Evolutionary conservation across 495 filamentous ascomycete species (phyloP).

Genomic region (Aspergillus bridgeri): DNA sequence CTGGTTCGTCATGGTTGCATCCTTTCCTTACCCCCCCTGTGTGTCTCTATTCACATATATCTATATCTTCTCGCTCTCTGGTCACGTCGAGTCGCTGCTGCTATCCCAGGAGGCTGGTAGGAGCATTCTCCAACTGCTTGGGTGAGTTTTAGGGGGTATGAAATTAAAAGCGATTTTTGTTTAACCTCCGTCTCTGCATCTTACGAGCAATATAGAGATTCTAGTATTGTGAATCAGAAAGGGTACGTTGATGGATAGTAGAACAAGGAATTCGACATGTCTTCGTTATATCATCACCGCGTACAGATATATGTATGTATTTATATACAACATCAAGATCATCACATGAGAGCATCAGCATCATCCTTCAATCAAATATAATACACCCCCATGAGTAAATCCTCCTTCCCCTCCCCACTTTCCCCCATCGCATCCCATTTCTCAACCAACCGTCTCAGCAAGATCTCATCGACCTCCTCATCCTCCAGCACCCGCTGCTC

Average conservation of each 20-base stretch:
- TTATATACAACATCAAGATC: no score
- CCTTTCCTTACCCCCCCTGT: not conserved
- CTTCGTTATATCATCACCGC: no score
- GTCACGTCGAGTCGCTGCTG: not conserved
- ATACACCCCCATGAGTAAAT: slow-evolving; percentile 16
- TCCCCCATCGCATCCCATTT: not conserved
- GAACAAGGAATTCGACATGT: no score
- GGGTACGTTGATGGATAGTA: no score
- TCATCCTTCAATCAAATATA: slow-evolving; percentile 7
- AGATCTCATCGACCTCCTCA: slow-evolving; percentile 24
- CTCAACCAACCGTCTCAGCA: slow-evolving; percentile 13
- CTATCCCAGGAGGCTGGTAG: not conserved
- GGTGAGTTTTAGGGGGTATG: not conserved
- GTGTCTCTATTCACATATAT: not conserved
- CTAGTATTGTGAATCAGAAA: no score
- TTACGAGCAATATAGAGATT: no score
- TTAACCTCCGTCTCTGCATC: no score
- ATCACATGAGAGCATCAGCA: no score
- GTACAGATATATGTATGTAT: no score
- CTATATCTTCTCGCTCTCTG: not conserved
- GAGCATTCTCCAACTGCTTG: not conserved
- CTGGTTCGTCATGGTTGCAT: not conserved
- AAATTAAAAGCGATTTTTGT: slow-evolving; percentile 10
- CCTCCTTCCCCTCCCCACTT: not conserved
- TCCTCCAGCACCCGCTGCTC: slow-evolving; percentile 19